These are phyloP conservation scores for Clavispora phyllophila DNA, from an alignment of 805 yeast genomes.

Conservation along the genomic window DNA sequence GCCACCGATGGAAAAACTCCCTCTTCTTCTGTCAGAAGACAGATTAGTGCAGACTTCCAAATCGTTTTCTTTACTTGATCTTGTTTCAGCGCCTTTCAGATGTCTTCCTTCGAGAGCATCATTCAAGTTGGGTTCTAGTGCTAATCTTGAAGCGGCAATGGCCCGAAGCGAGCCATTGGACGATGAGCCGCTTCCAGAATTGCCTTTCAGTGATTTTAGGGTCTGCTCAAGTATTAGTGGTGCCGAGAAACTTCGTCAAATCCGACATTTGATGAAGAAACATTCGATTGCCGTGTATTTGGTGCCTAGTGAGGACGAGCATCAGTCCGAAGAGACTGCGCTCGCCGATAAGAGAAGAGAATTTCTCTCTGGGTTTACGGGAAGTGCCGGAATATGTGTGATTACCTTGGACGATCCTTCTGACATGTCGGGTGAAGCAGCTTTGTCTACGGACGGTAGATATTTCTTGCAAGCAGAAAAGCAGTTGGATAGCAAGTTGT, in stretches of 20 bases:
- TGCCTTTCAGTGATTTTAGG: slow-evolving; percentile 16
- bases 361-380: slow-evolving; percentile 15
- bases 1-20: slow-evolving; percentile 1
- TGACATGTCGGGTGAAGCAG: slow-evolving; percentile 58
- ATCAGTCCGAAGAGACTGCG: slow-evolving; percentile 16
- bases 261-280: slow-evolving; percentile 12
- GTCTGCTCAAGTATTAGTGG: slow-evolving; percentile 2
- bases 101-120: slow-evolving; percentile 16
- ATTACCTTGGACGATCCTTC: slow-evolving; percentile 31
- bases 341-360: slow-evolving; percentile 16
- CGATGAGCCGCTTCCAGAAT: slow-evolving; percentile 19
- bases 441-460: slow-evolving; percentile 88
- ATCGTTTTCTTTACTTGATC: slow-evolving; percentile 11
- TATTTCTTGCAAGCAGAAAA: slow-evolving; percentile 87
- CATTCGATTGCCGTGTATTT: slow-evolving; percentile 14
- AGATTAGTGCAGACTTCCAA: slow-evolving; percentile 12
- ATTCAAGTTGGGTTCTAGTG: neutral
- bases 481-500: slow-evolving; percentile 65
- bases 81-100: slow-evolving; percentile 20
- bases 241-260: slow-evolving; percentile 6
- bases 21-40: neutral
- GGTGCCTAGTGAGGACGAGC: slow-evolving; percentile 19
- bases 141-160: slow-evolving; percentile 4
- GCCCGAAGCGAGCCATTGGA: slow-evolving; percentile 16
- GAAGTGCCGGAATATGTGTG: slow-evolving; percentile 16